Evolutionary conservation across 2,329 filamentous ascomycete species (phyloP).

Genomic region (Diaporthe amygdali): DNA sequence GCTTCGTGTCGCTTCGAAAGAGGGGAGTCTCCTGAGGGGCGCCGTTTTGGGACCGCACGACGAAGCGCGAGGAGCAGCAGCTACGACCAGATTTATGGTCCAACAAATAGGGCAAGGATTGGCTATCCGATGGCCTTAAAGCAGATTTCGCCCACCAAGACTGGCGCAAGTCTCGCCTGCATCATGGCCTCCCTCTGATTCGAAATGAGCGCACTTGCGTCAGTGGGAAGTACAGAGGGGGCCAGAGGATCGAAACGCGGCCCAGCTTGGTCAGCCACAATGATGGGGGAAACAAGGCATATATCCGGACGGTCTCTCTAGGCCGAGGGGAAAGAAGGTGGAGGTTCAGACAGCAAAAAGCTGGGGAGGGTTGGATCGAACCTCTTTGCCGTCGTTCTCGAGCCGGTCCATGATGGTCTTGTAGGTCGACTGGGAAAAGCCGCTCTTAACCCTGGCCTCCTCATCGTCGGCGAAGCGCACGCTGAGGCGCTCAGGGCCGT

Average conservation of each 20-base stretch:
- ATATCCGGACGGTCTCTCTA: not conserved
- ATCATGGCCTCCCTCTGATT: not conserved
- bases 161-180: not conserved
- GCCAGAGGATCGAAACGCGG: not conserved
- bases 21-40: not conserved
- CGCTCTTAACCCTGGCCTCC: slow-evolving; percentile 60
- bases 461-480: slow-evolving; percentile 76
- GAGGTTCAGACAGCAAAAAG: slow-evolving; percentile 24
- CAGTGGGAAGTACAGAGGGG: not conserved
- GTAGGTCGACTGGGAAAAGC: slow-evolving; percentile 74
- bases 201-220: slow-evolving; percentile 10
- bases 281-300: not conserved
- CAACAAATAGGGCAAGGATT: slow-evolving; percentile 1
- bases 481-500: slow-evolving; percentile 86
- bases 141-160: not conserved
- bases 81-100: slow-evolving; percentile 8
- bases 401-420: slow-evolving; percentile 79
- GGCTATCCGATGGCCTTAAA: not conserved
- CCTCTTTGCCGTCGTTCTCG: slow-evolving; percentile 74
- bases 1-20: not conserved
- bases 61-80: slow-evolving; percentile 21
- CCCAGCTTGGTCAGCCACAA: not conserved
- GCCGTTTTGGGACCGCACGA: slow-evolving; percentile 29
- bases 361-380: slow-evolving; percentile 46
- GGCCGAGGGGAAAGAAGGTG: slow-evolving; percentile 27